Evolutionary conservation across 305 asterid species (phyloP).

Genomic region (Fraxinus dipetala): DNA sequence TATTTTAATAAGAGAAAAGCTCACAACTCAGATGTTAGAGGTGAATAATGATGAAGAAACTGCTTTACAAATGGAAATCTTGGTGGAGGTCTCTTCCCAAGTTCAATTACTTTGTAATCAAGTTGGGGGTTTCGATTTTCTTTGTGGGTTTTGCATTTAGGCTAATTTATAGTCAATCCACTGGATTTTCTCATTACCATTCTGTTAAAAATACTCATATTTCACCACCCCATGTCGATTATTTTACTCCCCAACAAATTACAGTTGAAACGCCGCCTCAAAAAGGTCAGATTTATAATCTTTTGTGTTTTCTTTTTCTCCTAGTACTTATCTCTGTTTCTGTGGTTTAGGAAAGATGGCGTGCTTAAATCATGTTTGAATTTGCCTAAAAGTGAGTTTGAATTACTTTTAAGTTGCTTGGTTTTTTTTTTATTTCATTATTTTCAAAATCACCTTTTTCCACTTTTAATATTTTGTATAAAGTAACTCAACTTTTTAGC

Average conservation of each 20-base stretch:
- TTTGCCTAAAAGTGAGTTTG: neutral
- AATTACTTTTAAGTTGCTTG: neutral
- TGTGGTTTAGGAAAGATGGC: neutral
- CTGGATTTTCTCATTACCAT: slow-evolving; percentile 37
- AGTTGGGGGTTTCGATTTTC: slow-evolving; percentile 53
- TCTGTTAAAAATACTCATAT: slow-evolving; percentile 25
- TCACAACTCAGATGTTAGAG: neutral
- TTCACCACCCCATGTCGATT: slow-evolving; percentile 24
- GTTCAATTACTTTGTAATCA: slow-evolving; percentile 43
- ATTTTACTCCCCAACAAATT: slow-evolving; percentile 18
- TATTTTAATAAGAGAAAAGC: neutral
- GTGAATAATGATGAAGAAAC: slow-evolving; percentile 38
- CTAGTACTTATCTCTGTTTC: neutral
- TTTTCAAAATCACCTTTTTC: neutral
- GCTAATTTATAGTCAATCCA: slow-evolving; percentile 44
- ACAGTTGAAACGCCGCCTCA: slow-evolving; percentile 26
- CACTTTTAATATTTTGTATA: neutral
- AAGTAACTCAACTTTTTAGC: neutral
- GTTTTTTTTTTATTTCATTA: neutral
- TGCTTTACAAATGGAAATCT: slow-evolving; percentile 40
- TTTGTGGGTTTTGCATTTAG: slow-evolving; percentile 49
- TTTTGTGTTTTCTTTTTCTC: neutral
- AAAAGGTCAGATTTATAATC: slow-evolving; percentile 39
- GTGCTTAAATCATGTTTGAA: neutral
- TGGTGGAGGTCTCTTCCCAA: slow-evolving; percentile 45